These are phyloP conservation scores for Diaporthe velutina DNA, from an alignment of 2,329 filamentous ascomycete species.

Conservation along the genomic window DNA sequence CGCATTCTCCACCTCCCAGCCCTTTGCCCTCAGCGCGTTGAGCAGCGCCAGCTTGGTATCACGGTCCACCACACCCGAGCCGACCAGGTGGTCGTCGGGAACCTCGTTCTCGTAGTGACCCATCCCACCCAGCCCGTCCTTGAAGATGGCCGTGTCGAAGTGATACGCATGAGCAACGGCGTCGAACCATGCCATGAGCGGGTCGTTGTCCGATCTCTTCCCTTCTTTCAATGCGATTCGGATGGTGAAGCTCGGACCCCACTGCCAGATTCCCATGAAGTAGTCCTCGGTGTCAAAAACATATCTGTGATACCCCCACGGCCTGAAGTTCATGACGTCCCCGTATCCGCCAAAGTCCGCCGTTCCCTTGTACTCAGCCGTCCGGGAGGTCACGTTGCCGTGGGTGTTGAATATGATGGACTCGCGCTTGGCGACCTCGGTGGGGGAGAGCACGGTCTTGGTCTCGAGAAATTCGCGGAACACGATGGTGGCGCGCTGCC, in stretches of 20 bases:
- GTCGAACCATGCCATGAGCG: conserved; percentile 54
- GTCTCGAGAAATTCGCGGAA: conserved; percentile 70
- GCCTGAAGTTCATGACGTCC: conserved; percentile 49
- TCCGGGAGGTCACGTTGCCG: conserved; percentile 57
- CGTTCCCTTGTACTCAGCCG: conserved; percentile 49
- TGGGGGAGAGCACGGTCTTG: conserved; percentile 70
- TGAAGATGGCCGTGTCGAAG: conserved; percentile 51
- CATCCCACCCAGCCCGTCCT: conserved; percentile 49
- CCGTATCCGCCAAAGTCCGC: conserved; percentile 56
- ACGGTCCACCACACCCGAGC: conserved; percentile 53
- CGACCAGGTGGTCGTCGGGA: conserved; percentile 49
- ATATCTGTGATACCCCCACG: conserved; percentile 51
- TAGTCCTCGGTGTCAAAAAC: conserved; percentile 63
- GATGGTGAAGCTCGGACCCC: conserved; percentile 63
- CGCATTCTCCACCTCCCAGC: conserved; percentile 76
- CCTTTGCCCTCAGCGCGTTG: conserved; percentile 57
- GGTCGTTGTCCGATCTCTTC: conserved; percentile 49
- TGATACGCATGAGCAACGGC: conserved; percentile 57
- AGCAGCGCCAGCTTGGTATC: conserved; percentile 51
- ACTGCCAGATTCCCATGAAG: conserved; percentile 69
- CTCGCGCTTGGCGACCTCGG: conserved; percentile 74
- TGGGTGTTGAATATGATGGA: conserved; percentile 71
- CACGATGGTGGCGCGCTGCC: conserved; percentile 86
- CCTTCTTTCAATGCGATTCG: conserved; percentile 70
- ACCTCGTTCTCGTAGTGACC: conserved; percentile 52